These are phyloP conservation scores for Alectoria sarmentosa DNA, from an alignment of 495 filamentous ascomycete species.

Conservation along the genomic window DNA sequence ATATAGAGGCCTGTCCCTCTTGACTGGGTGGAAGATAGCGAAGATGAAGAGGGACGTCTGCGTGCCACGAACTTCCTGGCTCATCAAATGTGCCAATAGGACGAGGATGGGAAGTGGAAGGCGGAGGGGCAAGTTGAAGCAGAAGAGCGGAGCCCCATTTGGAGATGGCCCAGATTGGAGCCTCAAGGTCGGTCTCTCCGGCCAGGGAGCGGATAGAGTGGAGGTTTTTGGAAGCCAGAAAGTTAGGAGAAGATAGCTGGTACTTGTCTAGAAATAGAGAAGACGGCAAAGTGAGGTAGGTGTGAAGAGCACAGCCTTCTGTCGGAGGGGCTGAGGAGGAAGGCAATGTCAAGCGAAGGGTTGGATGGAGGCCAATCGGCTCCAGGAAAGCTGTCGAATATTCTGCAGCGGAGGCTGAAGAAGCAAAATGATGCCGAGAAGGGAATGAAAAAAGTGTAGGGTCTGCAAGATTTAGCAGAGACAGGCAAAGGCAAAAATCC, in stretches of 20 bases:
- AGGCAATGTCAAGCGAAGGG: constrained; percentile 52
- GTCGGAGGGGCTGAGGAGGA: constrained; percentile 30
- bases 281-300: constrained; percentile 82
- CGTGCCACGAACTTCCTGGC: constrained; percentile 50
- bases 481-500: not conserved
- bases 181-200: constrained; percentile 87
- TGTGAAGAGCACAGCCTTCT: constrained; percentile 62
- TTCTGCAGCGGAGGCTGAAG: constrained; percentile 37
- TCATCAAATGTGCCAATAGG: constrained; percentile 13
- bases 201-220: constrained; percentile 57
- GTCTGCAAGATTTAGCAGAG: constrained; percentile 36
- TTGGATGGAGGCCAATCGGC: constrained; percentile 87
- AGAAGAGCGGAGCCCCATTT: constrained; percentile 78
- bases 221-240: constrained; percentile 70
- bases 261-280: constrained; percentile 82
- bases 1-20: constrained; percentile 27
- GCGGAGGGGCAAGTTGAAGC: constrained; percentile 60
- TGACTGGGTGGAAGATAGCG: constrained; percentile 62
- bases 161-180: constrained; percentile 70
- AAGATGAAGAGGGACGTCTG: constrained; percentile 77
- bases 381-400: constrained; percentile 49
- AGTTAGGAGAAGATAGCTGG: constrained; percentile 59
- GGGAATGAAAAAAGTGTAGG: constrained; percentile 85
- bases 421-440: constrained; percentile 64
- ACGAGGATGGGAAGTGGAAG: not conserved